Base-by-base conservation (phyloP, 192 early-diverging fungal genomes). In the Coemansia aciculifera region DNA sequence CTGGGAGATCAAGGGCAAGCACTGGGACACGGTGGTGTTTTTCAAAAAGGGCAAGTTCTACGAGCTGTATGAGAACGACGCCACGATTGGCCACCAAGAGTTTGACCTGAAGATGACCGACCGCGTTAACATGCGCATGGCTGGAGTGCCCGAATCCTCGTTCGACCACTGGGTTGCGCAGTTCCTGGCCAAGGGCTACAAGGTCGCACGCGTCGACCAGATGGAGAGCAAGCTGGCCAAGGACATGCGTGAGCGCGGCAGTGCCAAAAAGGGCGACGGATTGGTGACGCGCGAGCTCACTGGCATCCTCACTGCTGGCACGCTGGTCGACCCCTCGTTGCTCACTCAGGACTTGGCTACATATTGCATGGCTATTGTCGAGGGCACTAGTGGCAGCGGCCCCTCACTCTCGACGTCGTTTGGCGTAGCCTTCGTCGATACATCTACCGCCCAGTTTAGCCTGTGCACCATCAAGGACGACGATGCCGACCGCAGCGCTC, bases 1-100 rank as follows among this genome's bases (percentile, higher is more conserved):
- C 78, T 99, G 98, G 98, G 93, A 97, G 83, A 95, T 99, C 74
- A 99, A 99, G 78, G 77, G 81, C 65, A 85, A 90, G 66, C 88
- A 95, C 62, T 99, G 95, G 91, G 95, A 98, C 74, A 92, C 92
- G 0, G 90, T 95, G 17, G 96, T 98, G 13, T 98, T 98, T 72
- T 99, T 98, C 86, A 99, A 99, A 69, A 99, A 99, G 85, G 96
- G 97, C 66, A 98, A 98, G 78, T 98, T 98, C 59, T 97, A 90
- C 75, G 97, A 99, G 79, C 84, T 99, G n/a, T 99, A 98, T 68
- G 97, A 99, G 77, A 94, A 95, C 51, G 98, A 99, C 71, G 98
- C 98, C 1, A 91, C 96, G 48, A 93, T 99, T 71, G 97, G 94
- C 27, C 95, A 96, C 68, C 91, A 91, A 61, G 86, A 94, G 62